Percentiles rank a stretch among this genome's conserved stretches.
phyloP scores from a whole-genome alignment of 768 basidiomycete species.

The Kwoniella bestiolae region DNA sequence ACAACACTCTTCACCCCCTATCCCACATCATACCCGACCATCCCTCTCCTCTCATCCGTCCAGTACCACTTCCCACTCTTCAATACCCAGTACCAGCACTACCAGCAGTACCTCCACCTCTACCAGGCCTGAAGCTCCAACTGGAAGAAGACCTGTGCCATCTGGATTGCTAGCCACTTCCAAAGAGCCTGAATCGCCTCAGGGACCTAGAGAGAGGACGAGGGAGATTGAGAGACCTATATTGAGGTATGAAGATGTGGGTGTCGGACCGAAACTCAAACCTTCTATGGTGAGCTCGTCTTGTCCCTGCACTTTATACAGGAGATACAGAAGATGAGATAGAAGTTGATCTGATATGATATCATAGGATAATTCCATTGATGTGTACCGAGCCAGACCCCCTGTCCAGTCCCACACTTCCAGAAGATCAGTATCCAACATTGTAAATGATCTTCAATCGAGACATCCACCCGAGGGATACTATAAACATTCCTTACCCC shows the following conservation, averaged over 20 bases:
- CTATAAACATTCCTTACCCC: neutral
- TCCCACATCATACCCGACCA: conserved; percentile 6
- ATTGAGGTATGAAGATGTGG: neutral
- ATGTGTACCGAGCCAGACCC: neutral
- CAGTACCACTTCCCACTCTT: neutral
- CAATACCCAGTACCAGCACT: neutral
- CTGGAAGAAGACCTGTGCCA: neutral
- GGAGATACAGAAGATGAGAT: neutral
- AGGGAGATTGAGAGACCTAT: neutral
- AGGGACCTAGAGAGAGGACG: neutral
- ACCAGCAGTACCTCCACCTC: neutral
- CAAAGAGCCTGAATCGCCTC: neutral
- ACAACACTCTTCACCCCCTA: neutral
- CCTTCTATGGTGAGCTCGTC: neutral
- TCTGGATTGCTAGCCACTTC: neutral
- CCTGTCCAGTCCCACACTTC: neutral
- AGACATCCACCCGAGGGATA: neutral
- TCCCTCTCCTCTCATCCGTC: neutral
- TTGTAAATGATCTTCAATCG: neutral
- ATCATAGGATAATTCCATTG: neutral
- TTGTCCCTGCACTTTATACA: no score
- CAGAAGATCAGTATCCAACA: conserved; percentile 8
- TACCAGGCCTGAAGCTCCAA: neutral
- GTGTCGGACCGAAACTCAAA: no score
- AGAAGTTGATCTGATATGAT: neutral